phyloP scores from a whole-genome alignment of 768 basidiomycete species.

The Suillus subluteus region DNA sequence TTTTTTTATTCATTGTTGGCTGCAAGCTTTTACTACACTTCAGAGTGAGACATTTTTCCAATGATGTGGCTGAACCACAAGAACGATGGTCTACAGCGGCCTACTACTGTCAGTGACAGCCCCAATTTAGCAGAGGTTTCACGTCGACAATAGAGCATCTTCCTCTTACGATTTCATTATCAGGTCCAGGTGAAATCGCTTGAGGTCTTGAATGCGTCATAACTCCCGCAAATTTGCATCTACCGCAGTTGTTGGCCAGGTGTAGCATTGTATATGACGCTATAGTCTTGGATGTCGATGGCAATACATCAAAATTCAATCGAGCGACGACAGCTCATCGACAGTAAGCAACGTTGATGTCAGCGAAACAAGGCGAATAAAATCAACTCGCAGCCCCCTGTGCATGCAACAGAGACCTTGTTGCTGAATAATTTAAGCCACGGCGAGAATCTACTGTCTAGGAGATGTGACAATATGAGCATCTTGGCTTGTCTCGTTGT shows the following conservation, averaged over 20 bases:
- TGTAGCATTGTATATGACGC: not conserved
- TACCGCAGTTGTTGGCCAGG: not conserved
- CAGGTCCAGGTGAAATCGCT: too few species aligned
- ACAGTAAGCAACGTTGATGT: too few species aligned
- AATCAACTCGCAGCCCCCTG: too few species aligned
- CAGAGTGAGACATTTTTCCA: not conserved
- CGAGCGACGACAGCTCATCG: too few species aligned
- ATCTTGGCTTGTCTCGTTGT: too few species aligned
- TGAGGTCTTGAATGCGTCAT: not conserved
- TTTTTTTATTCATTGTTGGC: not conserved
- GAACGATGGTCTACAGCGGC: not conserved
- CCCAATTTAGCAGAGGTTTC: not conserved
- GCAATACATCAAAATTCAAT: too few species aligned
- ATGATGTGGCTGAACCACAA: not conserved
- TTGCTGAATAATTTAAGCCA: not conserved
- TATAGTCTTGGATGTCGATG: not conserved
- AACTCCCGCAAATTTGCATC: too few species aligned
- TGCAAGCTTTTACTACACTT: not conserved
- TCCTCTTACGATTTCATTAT: not conserved
- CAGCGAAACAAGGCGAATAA: too few species aligned
- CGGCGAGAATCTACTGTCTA: too few species aligned
- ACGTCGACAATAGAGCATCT: not conserved
- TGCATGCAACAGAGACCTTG: not conserved
- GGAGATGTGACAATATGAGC: too few species aligned
- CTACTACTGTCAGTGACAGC: not conserved